A percentile compares a stretch with the other conserved stretches of the same genome.
Conservation (phyloP, 2,329 filamentous ascomycete genomes). For the Ceratocystis ficicola region DNA sequence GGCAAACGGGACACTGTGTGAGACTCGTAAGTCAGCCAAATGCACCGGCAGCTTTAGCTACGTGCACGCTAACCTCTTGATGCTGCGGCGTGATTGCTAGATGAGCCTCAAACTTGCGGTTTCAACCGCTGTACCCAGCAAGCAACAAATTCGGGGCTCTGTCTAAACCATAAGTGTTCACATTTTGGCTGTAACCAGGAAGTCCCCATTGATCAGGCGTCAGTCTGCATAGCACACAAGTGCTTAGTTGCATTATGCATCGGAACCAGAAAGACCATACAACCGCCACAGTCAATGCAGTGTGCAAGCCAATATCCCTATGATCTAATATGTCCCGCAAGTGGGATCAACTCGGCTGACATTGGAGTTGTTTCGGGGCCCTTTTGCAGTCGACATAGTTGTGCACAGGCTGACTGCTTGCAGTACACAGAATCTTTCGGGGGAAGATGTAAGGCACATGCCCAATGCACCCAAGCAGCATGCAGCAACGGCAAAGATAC, state of each 20-base stretch:
- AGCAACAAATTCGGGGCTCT: slow-evolving; percentile 4
- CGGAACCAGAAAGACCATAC: neutral
- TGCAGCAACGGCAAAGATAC: neutral
- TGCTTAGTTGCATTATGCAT: slow-evolving; percentile 17
- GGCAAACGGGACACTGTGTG: slow-evolving; percentile 4
- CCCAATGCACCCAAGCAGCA: neutral
- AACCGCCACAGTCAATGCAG: neutral
- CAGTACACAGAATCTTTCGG: neutral
- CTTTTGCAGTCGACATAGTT: slow-evolving; percentile 4
- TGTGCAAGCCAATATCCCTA: neutral
- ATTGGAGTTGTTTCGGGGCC: neutral
- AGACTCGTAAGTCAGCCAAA: slow-evolving; percentile 5
- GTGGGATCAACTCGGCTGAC: neutral
- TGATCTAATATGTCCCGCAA: neutral
- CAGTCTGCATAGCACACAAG: slow-evolving; percentile 16
- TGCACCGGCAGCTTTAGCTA: neutral
- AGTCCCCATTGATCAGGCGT: neutral
- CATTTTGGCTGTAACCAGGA: slow-evolving; percentile 3
- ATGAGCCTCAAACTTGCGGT: slow-evolving; percentile 14
- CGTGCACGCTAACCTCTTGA: neutral
- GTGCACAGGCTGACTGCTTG: slow-evolving; percentile 5
- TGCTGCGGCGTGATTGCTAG: neutral
- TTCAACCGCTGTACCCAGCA: slow-evolving; percentile 14
- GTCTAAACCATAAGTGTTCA: slow-evolving; percentile 13
- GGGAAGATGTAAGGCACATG: neutral